Evolutionary conservation across 257 asterid genomes (phyloP), one percentile per base, ranked within the genome.

Genomic region (Forsythia suspensa): DNA sequence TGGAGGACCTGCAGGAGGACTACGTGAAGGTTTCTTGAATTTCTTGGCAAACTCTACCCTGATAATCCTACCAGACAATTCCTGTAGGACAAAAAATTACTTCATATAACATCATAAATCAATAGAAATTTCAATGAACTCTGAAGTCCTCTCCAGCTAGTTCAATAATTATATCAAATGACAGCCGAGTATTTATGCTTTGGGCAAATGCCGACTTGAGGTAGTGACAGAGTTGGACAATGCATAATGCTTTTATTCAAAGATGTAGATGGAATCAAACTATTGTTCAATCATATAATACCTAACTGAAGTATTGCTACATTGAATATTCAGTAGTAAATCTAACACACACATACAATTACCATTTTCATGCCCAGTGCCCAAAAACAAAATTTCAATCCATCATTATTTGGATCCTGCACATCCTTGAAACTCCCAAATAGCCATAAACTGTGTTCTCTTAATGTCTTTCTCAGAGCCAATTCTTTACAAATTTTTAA

Each of bases 21-120:
- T 21, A 61, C 82, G 86, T n/a, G 82, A 21, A 55, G 96, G 94
- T 89, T 76, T 94, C 88, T 91, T 94, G 85, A 94, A 89, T 79
- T 87, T 87, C 88, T 83, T 90, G 0, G 98, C 86, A 77, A 86
- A 84, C 75, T 91, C 90, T 80, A 94, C 92, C 80, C 91, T 85
- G 80, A 94, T 88, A 72, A 87, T 84, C 88, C 98, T 91, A 71
- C 95, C 95, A 24, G 79, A 88, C 70, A 94, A 42, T 82, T 92
- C 97, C 97, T 94, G 92, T 79, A 74, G 52, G 79, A 59, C 51
- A 83, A 51, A 75, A 24, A n/a, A 72, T 85, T 3, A 44, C 59
- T 68, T 6, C 29, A 12, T 68, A 55, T 39, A 81, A 80, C 5
- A 77, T 72, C 61, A 80, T 66, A 41, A 67, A 76, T 51, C 41